Conservation (phyloP, 2,329 filamentous ascomycete species). For the Trichocomaceae sp. region DNA sequence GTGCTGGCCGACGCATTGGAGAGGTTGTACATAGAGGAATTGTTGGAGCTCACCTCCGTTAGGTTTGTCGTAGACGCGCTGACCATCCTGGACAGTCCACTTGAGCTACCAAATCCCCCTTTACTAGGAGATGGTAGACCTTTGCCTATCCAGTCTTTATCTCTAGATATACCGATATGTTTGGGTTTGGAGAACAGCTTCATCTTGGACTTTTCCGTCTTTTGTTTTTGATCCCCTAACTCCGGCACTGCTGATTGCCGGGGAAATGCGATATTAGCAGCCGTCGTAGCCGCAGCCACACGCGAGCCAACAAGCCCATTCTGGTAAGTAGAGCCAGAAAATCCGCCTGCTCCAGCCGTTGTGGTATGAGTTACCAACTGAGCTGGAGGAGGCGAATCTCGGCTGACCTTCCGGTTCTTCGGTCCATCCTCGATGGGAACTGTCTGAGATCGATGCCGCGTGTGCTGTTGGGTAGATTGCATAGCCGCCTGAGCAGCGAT, state of each 20-base stretch:
- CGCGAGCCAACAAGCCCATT: constrained; percentile 47
- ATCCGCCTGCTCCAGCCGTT: constrained; percentile 16
- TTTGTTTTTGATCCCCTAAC: constrained; percentile 38
- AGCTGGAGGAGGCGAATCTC: constrained; percentile 30
- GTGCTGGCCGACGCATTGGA: constrained; percentile 58
- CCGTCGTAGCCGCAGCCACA: constrained; percentile 53
- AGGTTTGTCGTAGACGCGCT: constrained; percentile 57
- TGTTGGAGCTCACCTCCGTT: constrained; percentile 49
- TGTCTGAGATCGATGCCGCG: constrained; percentile 51
- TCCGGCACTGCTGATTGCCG: constrained; percentile 31
- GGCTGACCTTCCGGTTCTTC: constrained; percentile 25
- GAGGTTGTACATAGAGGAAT: constrained; percentile 54
- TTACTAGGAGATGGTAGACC: constrained; percentile 55
- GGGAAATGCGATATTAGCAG: constrained; percentile 58
- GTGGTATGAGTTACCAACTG: constrained; percentile 23
- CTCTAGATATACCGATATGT: constrained; percentile 56
- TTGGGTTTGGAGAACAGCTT: constrained; percentile 63
- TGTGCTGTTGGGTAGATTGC: constrained; percentile 39
- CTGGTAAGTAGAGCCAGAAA: constrained; percentile 35
- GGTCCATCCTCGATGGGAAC: constrained; percentile 36
- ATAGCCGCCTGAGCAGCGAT: constrained; percentile 63
- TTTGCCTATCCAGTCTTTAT: constrained; percentile 48
- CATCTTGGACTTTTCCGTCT: constrained; percentile 59
- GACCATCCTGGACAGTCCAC: constrained; percentile 49
- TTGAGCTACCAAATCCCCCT: constrained; percentile 44